Base-by-base conservation (phyloP, 2,329 filamentous ascomycete genomes). In the Apiospora aurea region DNA sequence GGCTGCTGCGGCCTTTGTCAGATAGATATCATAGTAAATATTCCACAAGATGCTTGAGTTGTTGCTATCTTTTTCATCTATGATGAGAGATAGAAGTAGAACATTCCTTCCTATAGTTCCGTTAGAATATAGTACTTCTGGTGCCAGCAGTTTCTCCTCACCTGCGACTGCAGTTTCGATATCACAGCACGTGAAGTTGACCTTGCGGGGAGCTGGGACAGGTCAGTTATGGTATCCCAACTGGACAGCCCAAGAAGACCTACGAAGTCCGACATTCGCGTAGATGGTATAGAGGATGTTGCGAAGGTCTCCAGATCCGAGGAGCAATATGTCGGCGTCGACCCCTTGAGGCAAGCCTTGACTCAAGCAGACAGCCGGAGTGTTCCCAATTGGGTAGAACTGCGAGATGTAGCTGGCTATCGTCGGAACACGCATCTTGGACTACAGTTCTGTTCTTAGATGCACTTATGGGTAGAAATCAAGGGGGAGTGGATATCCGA, bases 181-280 rank as follows among this genome's bases (percentile, higher is more conserved):
- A 76, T 91, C 88, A 76, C 88, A 90, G 71, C 85, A 88, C 1
- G 89, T 91, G 61, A 91, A 80, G 73, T 89, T 87, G 5, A 90
- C 78, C 51, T 83, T 83, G 57, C 86, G 78, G 41, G 73, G 61
- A 11, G 81, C 82, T 85, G 16, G 11, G 14, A 21, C 1, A 18
- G 2, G 71, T 83, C 67, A 82, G 78, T 70, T 41, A n/a, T 64
- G 8, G 34, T 14, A 11, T n/a, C 18, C 11, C 34, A 2, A n/a
- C 21, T 8, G 4, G 14, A n/a, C 2, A 11, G 14, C 0, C 6
- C 64, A 14, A 24, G 24, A 26, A 67, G 21, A 77, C 83, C 75
- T 68, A 83, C 82, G 78, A 41, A 84, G 74, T 1, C 78, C 81
- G 49, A 76, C 75, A 68, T 88, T 82, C 1, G 79, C 77, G 73